A percentile compares a stretch with the other conserved stretches of the same genome.
Conservation (phyloP, 768 basidiomycete genomes). For the Thelephora aurantiotincta region DNA sequence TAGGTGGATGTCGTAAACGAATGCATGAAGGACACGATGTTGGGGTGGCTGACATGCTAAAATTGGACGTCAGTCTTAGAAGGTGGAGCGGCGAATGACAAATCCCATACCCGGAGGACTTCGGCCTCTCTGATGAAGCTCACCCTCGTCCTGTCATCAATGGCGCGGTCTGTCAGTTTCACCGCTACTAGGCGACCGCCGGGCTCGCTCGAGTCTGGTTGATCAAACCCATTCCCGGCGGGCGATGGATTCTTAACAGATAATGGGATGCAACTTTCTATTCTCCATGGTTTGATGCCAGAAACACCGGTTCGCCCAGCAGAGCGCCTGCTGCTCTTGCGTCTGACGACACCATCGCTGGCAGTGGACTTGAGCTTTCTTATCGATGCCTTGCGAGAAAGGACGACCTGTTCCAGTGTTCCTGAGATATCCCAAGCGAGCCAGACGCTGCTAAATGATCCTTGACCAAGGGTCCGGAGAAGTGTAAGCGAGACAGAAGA, state of each 20-base stretch:
- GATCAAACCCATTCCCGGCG: constrained; percentile 7
- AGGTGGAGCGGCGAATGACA: constrained; percentile 4
- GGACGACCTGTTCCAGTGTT: constrained; percentile 13
- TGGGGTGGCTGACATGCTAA: constrained; percentile 70
- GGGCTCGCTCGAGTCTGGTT: constrained; percentile 31
- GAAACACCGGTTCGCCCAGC: constrained; percentile 7
- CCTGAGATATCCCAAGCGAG: constrained; percentile 30
- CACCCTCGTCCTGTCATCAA: constrained; percentile 59
- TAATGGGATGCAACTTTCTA: neutral
- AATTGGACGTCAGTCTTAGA: constrained; percentile 1
- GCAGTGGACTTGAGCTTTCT: neutral
- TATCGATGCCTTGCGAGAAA: constrained; percentile 10
- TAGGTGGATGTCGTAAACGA: constrained; percentile 59
- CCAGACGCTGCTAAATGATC: constrained; percentile 69
- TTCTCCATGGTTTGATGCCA: constrained; percentile 6
- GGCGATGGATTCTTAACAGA: neutral
- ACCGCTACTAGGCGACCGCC: constrained; percentile 32
- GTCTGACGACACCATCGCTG: constrained; percentile 9
- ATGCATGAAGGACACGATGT: constrained; percentile 57
- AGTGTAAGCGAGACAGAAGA: constrained; percentile 25
- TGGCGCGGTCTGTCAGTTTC: constrained; percentile 32
- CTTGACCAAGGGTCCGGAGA: constrained; percentile 44
- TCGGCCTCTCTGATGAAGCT: constrained; percentile 76
- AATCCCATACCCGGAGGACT: constrained; percentile 50
- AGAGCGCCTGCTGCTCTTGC: constrained; percentile 10